Evolutionary conservation across 768 basidiomycete genomes (phyloP), one percentile per base, ranked within the genome.

Genomic region (Russula sp.): DNA sequence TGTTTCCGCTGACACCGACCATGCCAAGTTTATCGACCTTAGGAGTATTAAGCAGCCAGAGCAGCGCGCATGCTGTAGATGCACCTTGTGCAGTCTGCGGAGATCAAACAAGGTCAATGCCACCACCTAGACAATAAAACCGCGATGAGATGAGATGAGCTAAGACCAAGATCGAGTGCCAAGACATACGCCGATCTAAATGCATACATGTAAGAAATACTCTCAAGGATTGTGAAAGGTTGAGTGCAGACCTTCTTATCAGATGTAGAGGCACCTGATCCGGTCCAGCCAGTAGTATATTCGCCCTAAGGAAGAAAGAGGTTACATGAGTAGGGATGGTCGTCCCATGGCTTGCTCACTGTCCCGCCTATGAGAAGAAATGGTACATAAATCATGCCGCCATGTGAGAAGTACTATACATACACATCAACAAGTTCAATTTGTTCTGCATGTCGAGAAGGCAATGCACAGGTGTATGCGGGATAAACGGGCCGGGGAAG

Each of bases 241-340:
- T 40, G 20, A 35, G 22, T 13, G 61, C 77, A 59, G 61, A 89
- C 91, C 82, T 94, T 97, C 77, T 96, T 96, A 77, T 96, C 94
- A 6, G 93, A 95, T 71, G 87, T 91, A 16, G 93, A 95, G 48
- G 90, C 91, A n/a, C 94, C 94, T 42, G 88, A 84, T 13, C 85
- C 86, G 10, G 91, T 93, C 90, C 91, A 96, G 72, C 94, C 94
- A 56, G 94, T 96, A 65, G 94, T 96, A 73, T 96, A 96, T 78
- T 95, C 91, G 48, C 91, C 90, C 85, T 83, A 57, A 4, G 31
- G 42, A 47, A 51, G 13, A 16, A 32, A 20, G 35, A 40, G 8
- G 47, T 42, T 31, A 53, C 32, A 48, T 45, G 42, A 40, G 22
- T 56, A 16, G 34, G 37, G 40, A 61, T 22, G 44, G 42, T 7